Conservation (phyloP, 2,329 filamentous ascomycete genomes). For the Neurospora sp. region DNA sequence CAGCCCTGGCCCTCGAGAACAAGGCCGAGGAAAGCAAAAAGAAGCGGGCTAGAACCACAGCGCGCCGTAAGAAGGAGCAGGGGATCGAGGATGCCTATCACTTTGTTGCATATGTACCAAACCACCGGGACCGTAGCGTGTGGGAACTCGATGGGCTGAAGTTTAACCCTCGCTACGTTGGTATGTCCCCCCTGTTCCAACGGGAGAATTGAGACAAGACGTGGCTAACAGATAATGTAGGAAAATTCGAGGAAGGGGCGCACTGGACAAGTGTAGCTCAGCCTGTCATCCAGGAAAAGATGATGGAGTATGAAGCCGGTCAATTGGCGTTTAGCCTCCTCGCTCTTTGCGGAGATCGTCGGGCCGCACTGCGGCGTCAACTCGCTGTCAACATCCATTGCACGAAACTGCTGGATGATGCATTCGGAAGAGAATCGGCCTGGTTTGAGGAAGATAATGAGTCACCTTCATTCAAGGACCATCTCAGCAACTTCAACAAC, state of each 20-base stretch:
- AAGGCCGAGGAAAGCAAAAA: conserved; percentile 35
- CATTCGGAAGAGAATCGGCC: conserved; percentile 11
- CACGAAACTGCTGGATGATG: conserved; percentile 27
- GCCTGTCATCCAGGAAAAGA: conserved; percentile 55
- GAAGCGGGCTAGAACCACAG: conserved; percentile 15
- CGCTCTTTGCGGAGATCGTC: conserved; percentile 59
- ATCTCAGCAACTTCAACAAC: conserved; percentile 1
- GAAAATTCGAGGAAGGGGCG: conserved; percentile 23
- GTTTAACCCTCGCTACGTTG: conserved; percentile 55
- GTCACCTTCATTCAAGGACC: not conserved
- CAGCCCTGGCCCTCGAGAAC: conserved; percentile 55
- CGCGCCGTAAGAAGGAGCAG: conserved; percentile 2
- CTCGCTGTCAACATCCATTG: conserved; percentile 34
- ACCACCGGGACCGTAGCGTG: conserved; percentile 42
- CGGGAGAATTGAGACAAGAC: not conserved
- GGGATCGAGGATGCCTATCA: conserved; percentile 48
- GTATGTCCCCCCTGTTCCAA: conserved; percentile 23
- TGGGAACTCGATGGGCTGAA: conserved; percentile 89
- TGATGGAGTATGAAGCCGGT: conserved; percentile 54
- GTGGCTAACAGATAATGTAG: not conserved
- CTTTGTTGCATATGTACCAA: conserved; percentile 80
- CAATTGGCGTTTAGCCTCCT: conserved; percentile 69
- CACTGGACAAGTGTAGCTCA: conserved; percentile 59
- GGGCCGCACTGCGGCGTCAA: conserved; percentile 36
- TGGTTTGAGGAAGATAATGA: not conserved